Base-by-base conservation (phyloP, 1,139 yeast genomes). In the Blastobotrys elegans region DNA sequence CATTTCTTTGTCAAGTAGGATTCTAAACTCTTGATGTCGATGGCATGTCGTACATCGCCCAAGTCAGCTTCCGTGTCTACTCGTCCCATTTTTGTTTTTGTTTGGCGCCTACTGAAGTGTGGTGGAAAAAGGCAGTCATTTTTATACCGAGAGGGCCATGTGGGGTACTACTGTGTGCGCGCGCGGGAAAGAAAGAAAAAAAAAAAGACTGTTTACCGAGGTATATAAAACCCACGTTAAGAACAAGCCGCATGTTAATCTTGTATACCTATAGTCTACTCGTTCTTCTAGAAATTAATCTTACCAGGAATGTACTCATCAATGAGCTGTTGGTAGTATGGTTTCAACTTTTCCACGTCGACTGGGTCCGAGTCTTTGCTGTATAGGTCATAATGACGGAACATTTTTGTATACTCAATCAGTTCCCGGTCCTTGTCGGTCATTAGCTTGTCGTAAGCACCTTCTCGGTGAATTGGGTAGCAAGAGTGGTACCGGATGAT, bases 401-500 rank as follows among this genome's bases (percentile, higher is more conserved):
- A 82, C 1, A 79, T 80, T 57, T 77, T 71, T 16, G 82, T 88
- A 2, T 84, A 85, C 50, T 73, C 71, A 45, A 82, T 64, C 82
- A 82, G 77, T 58, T 77, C 73, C 44, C 71, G 66, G 57, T 82
- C 89, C 47, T 79, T 78, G 16, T 76, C 80, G 57, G 79, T 76
- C 89, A 82, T 82, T 42, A 82, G 65, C 57, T 82, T 77, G 36
- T 68, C 67, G 62, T 82, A 82, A 1, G 86, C 86, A 48, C 75
- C 74, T 58, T 82, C 88, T 54, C 82, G 79, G 59, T 82, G 89
- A 84, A 87, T 81, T 1, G 89, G 89, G 59, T 82, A 82, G 56
- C 83, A 82, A 1, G 86, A 81, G 61, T 82, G 89, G 61, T 82
- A 82, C 50, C 89, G 65, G 45, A 82, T 82, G 87, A 82, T 82